These are phyloP conservation scores for Hypoxylon crocopeplum DNA, from an alignment of 495 filamentous ascomycete genomes.

Conservation along the genomic window DNA sequence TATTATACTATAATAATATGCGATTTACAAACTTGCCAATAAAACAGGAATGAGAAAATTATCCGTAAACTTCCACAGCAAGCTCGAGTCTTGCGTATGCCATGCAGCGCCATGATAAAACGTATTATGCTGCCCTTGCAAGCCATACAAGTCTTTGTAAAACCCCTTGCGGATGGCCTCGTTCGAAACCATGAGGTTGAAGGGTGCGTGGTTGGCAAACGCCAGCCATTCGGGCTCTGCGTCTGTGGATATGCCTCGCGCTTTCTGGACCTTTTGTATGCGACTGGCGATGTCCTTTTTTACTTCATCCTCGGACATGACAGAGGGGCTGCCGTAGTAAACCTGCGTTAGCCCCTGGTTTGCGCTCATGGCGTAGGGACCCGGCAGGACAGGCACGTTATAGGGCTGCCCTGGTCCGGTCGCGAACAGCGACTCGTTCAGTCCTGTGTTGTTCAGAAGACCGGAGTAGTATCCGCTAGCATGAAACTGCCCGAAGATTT, in stretches of 20 bases:
- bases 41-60: not conserved
- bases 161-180: not conserved
- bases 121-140: constrained; percentile 55
- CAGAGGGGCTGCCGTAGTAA: not conserved
- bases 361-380: not conserved
- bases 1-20: no score
- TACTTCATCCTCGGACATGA: not conserved
- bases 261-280: not conserved
- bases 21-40: no score
- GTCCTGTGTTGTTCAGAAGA: constrained; percentile 49
- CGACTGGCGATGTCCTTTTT: not conserved
- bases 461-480: constrained; percentile 53
- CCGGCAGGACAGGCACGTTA: not conserved
- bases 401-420: not conserved
- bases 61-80: constrained; percentile 15
- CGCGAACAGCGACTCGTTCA: not conserved
- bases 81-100: constrained; percentile 15
- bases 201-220: constrained; percentile 2
- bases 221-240: constrained; percentile 3
- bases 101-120: constrained; percentile 53
- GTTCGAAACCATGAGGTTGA: constrained; percentile 14
- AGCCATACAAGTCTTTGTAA: constrained; percentile 45
- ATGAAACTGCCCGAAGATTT: constrained; percentile 50
- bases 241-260: not conserved
- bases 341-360: not conserved